A percentile compares a stretch with the other conserved stretches of the same genome.
Conservation (phyloP, 2,329 filamentous ascomycete species). For the Calonectria multiphialidica region DNA sequence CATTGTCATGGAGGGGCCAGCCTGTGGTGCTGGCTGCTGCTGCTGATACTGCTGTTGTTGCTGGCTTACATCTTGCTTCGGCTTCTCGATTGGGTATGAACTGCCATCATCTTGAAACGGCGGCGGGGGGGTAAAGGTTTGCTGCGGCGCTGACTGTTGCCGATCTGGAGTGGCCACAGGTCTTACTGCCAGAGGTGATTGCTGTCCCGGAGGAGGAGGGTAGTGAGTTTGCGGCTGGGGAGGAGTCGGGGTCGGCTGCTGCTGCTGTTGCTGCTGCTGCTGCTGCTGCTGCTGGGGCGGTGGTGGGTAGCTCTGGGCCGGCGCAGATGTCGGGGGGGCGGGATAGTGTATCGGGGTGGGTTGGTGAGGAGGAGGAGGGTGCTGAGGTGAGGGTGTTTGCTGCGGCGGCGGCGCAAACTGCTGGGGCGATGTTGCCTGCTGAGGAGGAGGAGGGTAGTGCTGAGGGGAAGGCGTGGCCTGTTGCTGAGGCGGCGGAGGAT, state of each 20-base stretch:
- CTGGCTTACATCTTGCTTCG: constrained; percentile 31
- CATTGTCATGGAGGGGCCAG: constrained; percentile 47
- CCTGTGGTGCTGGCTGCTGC: constrained; percentile 37
- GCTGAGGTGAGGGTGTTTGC: constrained; percentile 9
- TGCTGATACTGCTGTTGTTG: constrained; percentile 41
- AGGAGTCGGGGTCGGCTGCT: constrained; percentile 40
- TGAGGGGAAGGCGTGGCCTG: constrained; percentile 45
- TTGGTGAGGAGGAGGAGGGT: constrained; percentile 34
- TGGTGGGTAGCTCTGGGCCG: constrained; percentile 25
- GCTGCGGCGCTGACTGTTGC: constrained; percentile 39
- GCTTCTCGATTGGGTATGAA: constrained; percentile 47
- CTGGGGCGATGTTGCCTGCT: constrained; percentile 27
- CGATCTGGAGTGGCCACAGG: constrained; percentile 19
- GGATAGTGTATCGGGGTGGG: constrained; percentile 39
- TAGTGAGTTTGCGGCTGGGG: constrained; percentile 42
- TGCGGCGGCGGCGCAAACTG: constrained; percentile 20
- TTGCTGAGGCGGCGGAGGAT: constrained; percentile 48
- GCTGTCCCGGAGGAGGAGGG: constrained; percentile 26
- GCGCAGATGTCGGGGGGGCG: constrained; percentile 34
- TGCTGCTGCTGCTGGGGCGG: constrained; percentile 38
- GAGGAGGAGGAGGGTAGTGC: constrained; percentile 31
- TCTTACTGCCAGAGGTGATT: constrained; percentile 8
- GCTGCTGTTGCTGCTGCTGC: constrained; percentile 39
- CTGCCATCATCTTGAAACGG: constrained; percentile 36
- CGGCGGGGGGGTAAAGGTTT: constrained; percentile 44